Conservation (phyloP, 495 filamentous ascomycete genomes). For the Usnea hakonensis region DNA sequence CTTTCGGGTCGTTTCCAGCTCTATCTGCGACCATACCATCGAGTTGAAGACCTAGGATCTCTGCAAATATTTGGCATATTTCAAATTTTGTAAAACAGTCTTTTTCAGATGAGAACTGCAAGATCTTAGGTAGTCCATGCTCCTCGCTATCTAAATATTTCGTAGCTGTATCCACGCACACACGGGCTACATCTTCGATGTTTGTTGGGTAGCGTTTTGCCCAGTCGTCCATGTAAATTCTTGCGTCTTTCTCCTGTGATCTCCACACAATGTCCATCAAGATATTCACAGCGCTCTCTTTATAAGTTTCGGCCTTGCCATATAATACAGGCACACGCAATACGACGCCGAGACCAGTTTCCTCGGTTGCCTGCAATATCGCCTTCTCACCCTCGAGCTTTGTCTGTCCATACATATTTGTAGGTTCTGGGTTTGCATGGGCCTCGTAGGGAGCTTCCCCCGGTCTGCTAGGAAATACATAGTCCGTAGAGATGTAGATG, state of each 20-base stretch:
- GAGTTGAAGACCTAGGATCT: slow-evolving; percentile 72
- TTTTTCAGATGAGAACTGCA: slow-evolving; percentile 88
- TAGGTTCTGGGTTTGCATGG: slow-evolving; percentile 54
- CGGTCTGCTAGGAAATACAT: slow-evolving; percentile 75
- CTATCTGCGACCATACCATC: slow-evolving; percentile 62
- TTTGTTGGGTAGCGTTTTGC: slow-evolving; percentile 76
- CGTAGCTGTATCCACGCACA: slow-evolving; percentile 60
- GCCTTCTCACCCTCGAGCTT: slow-evolving; percentile 79
- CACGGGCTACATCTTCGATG: slow-evolving; percentile 81
- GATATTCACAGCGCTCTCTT: slow-evolving; percentile 78
- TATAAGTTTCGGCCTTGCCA: slow-evolving; percentile 52
- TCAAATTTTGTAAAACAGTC: slow-evolving; percentile 86
- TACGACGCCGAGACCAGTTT: slow-evolving; percentile 54
- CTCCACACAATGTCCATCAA: slow-evolving; percentile 68
- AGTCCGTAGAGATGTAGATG: slow-evolving; percentile 93
- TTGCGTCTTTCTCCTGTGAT: slow-evolving; percentile 49
- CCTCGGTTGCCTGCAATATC: slow-evolving; percentile 52
- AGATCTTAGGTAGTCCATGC: slow-evolving; percentile 53
- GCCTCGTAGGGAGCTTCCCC: slow-evolving; percentile 82
- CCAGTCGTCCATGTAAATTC: slow-evolving; percentile 83
- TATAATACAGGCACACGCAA: slow-evolving; percentile 87
- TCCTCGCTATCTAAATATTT: slow-evolving; percentile 50
- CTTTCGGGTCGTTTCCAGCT: slow-evolving; percentile 68
- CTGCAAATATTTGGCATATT: slow-evolving; percentile 72
- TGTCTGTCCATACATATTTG: slow-evolving; percentile 82